Conservation (phyloP, 75 land plant species). For the Cupressus sempervirens region DNA sequence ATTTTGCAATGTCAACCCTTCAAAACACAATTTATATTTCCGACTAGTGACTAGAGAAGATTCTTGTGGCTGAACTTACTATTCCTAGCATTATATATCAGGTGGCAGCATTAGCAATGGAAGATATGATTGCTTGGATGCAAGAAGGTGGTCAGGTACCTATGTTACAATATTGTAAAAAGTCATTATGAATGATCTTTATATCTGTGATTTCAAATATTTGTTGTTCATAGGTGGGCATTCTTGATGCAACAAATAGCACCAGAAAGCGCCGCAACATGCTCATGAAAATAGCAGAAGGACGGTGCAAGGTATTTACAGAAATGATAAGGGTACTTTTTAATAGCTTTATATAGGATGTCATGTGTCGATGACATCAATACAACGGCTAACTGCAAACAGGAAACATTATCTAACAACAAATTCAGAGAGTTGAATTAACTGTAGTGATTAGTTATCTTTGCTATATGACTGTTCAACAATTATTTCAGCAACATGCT, state of each 20-base stretch:
- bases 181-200: neutral
- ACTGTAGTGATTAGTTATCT: neutral
- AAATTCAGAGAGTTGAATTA: neutral
- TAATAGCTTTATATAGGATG: neutral
- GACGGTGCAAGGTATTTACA: slow-evolving; percentile 82
- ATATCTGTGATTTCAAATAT: neutral
- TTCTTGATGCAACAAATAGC: slow-evolving; percentile 99
- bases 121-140: slow-evolving; percentile 99
- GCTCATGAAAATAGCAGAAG: slow-evolving; percentile 99
- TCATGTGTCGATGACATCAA: neutral
- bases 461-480: neutral
- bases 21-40: neutral
- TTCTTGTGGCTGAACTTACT: neutral
- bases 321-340: neutral
- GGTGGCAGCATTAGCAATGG: slow-evolving; percentile 98
- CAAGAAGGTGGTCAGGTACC: slow-evolving; percentile 97
- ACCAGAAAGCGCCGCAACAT: slow-evolving; percentile 75
- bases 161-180: neutral
- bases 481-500: neutral
- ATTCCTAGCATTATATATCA: slow-evolving; percentile 23
- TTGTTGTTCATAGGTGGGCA: slow-evolving; percentile 67
- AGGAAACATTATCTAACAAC: neutral
- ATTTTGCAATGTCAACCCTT: neutral
- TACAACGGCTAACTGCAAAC: neutral
- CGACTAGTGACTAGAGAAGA: neutral